Evolutionary conservation across 768 basidiomycete species (phyloP), one percentile per base, ranked within the genome.

Genomic region (Tephrocybe sp.): DNA sequence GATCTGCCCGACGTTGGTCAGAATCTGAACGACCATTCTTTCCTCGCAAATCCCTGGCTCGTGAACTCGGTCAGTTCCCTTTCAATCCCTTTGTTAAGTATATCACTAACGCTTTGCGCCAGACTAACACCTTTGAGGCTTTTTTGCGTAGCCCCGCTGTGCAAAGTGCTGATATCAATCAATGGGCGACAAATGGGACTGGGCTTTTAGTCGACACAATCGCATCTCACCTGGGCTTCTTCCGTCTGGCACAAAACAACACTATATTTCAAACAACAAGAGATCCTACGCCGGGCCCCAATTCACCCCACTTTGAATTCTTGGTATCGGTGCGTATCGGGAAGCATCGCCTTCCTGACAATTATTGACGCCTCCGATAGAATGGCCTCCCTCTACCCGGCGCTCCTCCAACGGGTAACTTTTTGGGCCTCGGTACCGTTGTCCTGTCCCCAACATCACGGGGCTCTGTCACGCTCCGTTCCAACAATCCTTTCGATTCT

Each of bases 401-500:
- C 50, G 70, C 54, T 18, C 63, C 58, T n/a, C 35, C 63, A 0
- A 42, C 49, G 9, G 55, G 61, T 30, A 61, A 61, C 39, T 37
- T 37, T 21, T 32, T 62, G 12, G 47, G 45, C 22, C 43, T 59
- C 0, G 25, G 32, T 11, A 26, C 49, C 15, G 52, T 44, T 5
- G 56, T 62, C 11, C 49, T 60, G 2, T 56, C 61, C 13, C 59
- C 61, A 3, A 40, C 56, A 25, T 55, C 63, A 13, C 57, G 64
- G 26, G 68, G 68, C 19, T 60, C 57, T 9, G 38, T 69, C 8
- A 60, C 56, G 8, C 53, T 78, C 52, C 70, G 63, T 37, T 72
- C 73, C 21, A 71, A 59, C 18, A 60, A 69, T 51, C 64, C 72
- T 12, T 76, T 78, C 62, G 67, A 66, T 28, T 26, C 62, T 27